Evolutionary conservation across 345 rosid genomes (phyloP), one percentile per base, ranked within the genome.

Genomic region (Combretum micranthum): DNA sequence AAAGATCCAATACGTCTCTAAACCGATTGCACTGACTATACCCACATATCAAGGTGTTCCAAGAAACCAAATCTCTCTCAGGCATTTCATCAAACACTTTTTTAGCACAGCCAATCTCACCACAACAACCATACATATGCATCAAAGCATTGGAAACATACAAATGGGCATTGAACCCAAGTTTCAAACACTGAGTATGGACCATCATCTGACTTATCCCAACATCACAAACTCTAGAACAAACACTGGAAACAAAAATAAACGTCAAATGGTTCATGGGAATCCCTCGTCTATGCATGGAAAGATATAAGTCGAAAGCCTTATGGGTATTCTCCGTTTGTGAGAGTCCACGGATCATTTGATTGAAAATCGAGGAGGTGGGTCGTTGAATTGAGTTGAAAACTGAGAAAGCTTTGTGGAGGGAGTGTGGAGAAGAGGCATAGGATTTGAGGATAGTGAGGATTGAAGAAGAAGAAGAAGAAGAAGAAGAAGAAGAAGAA

Each of bases 41-140:
- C 23, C 85, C 87, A 65, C 80, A 82, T 55, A 83, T 79, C 76
- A 86, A 71, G 13, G 94, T 77, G 64, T 83, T 86, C 93, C 93
- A 86, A 21, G 85, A 83, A 62, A n/a, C n/a, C 67, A 86, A 65
- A 64, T 86, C 94, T 64, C 78, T 75, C 0, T 74, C 69, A 5
- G 10, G 45, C 83, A 76, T 79, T 72, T 63, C 63, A 65, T 79
- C 83, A 51, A 86, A 83, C 80, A 80, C 62, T 5, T 67, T 64
- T 48, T 42, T 59, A 1, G 80, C 89, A 52, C 13, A 47, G 9
- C 62, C n/a, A 56, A 78, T 17, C 42, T 64, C 65, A 42, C 79
- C 61, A 26, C 67, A 75, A 46, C 51, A 54, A 0, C 53, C 70
- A 50, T 79, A 83, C n/a, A 75, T 53, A 6, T 62, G 64, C 13